Percentiles rank a stretch among this genome's conserved stretches.
Conservation (phyloP, 1,284 basidiomycete genomes). For the Ceratobasidium sp. region DNA sequence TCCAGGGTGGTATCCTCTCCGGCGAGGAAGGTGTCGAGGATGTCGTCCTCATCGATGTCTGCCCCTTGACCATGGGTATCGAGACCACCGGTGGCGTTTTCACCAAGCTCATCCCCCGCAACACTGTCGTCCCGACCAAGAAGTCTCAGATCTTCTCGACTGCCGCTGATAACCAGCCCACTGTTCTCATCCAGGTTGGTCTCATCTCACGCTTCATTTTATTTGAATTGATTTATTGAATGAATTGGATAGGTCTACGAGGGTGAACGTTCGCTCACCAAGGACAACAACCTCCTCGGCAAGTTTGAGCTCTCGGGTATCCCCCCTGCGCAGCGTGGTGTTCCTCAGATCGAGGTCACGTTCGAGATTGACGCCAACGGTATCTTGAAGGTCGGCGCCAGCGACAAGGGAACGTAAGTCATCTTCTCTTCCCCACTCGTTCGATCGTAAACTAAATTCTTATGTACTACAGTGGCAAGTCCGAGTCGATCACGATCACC, state of each 20-base stretch:
- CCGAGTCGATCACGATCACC: constrained; percentile 89
- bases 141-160: constrained; percentile 99
- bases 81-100: constrained; percentile 99
- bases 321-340: constrained; percentile 70
- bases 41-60: constrained; percentile 96
- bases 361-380: constrained; percentile 68
- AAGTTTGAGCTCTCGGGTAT: constrained; percentile 72
- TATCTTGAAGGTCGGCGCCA: constrained; percentile 60
- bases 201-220: neutral
- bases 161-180: constrained; percentile 94
- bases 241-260: constrained; percentile 76
- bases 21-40: constrained; percentile 87
- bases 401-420: constrained; percentile 58
- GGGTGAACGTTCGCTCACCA: constrained; percentile 95
- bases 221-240: constrained; percentile 55
- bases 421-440: neutral
- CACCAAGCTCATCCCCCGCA: constrained; percentile 96
- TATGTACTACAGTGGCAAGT: constrained; percentile 74
- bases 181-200: constrained; percentile 80
- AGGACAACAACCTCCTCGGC: constrained; percentile 98
- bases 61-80: constrained; percentile 95
- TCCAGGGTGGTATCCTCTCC: constrained; percentile 96
- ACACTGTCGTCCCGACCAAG: constrained; percentile 98
- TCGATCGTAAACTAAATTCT: too few species aligned
- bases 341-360: constrained; percentile 55